Base-by-base conservation (phyloP, 345 rosid species). In the Brassica juncea region DNA sequence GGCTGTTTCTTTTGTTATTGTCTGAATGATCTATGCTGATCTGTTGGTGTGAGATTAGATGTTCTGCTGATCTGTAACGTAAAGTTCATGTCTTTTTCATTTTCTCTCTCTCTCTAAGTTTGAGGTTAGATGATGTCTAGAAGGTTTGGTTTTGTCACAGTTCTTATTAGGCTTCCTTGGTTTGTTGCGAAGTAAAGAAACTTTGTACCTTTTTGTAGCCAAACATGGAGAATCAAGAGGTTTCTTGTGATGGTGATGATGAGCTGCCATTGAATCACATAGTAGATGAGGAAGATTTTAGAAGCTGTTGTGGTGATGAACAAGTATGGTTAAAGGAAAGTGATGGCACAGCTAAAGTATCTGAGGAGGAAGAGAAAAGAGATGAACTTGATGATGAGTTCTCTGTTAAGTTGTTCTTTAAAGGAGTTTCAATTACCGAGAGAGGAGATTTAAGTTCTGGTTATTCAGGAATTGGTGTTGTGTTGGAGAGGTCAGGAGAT, bases 251-350 rank as follows among this genome's bases (percentile, higher is more conserved):
- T 39, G 44, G 9, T 34, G 79, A 82, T 23, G 79, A 82, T 23
- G 82, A 84, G 67, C 19, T 75, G n/a, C 84, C 86, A n/a, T 65
- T 80, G 47, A 78, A 77, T 68, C 65, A 82, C 59, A 30, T 66
- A 21, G 82, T 87, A 81, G 94, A 92, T 0, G 98, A 95, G 62
- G 99, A 95, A 39, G 99, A 95, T 21, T 95, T 95, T 72, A 81
- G 94, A 30, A 95, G 99, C 34, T 95, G 98, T 84, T 92, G 94
- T 35, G 98, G 84, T 75, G 99, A 94, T 77, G 94, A 89, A 21
- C 97, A 91, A 25, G 91, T 89, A 1, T 94, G 95, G 99, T 76
- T 81, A 47, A 90, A 86, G 70, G 97, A 88, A 70, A 74, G 78
- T 70, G 97, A 91, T 71, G 91, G 88, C 59, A 44, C 76, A 62